A percentile compares a stretch with the other conserved stretches of the same genome.
phyloP scores from a whole-genome alignment of 805 yeast species.

The Ogataea methylovora region DNA sequence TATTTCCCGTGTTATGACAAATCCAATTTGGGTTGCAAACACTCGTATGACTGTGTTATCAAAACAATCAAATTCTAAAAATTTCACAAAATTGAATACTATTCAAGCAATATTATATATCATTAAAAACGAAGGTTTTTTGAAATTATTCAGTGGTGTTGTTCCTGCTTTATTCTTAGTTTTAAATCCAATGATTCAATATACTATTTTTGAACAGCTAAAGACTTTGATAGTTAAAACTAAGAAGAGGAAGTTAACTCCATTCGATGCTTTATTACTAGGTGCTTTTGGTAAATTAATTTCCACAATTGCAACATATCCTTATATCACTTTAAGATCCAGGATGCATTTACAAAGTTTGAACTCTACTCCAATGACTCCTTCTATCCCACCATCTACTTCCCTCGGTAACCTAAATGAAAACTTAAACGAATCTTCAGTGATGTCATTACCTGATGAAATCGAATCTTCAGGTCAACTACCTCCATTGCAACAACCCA shows the following conservation, averaged over 20 bases:
- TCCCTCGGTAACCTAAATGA: constrained; percentile 6
- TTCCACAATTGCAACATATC: constrained; percentile 87
- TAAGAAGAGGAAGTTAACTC: constrained; percentile 47
- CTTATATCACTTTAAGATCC: constrained; percentile 82
- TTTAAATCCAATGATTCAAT: constrained; percentile 83
- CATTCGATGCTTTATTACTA: constrained; percentile 72
- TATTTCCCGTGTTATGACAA: constrained; percentile 71
- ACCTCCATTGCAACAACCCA: constrained; percentile 10
- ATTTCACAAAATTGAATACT: constrained; percentile 34
- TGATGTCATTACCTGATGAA: constrained; percentile 16
- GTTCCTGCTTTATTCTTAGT: constrained; percentile 84
- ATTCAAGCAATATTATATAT: constrained; percentile 54
- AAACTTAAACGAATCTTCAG: constrained; percentile 9
- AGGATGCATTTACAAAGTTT: constrained; percentile 69
- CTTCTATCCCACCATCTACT: constrained; percentile 6
- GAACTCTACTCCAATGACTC: constrained; percentile 7
- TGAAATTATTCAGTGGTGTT: constrained; percentile 74
- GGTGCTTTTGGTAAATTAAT: constrained; percentile 88
- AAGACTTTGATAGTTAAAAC: constrained; percentile 55
- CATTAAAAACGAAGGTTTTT: constrained; percentile 60
- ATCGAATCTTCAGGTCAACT: constrained; percentile 10
- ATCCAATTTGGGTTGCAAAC: constrained; percentile 94
- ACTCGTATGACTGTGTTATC: constrained; percentile 70
- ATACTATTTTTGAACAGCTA: constrained; percentile 84
- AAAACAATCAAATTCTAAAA: constrained; percentile 10